These are phyloP conservation scores for Jaapia argillacea DNA, from an alignment of 768 basidiomycete species.

Conservation along the genomic window DNA sequence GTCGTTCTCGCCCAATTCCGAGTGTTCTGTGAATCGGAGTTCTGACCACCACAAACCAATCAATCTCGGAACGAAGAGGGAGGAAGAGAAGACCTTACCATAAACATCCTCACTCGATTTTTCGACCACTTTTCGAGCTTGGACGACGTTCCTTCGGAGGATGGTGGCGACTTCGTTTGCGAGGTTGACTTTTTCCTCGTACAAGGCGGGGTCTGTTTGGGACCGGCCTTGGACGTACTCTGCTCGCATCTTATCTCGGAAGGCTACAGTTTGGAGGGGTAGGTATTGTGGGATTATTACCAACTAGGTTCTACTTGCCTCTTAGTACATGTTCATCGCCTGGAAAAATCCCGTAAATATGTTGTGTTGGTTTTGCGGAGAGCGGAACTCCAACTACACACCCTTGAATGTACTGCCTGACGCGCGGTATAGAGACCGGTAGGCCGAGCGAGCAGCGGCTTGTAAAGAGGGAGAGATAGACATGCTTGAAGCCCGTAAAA, in stretches of 20 bases:
- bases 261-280: slow-evolving; percentile 36
- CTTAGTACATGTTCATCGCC: slow-evolving; percentile 47
- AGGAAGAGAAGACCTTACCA: no score
- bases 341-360: slow-evolving; percentile 14
- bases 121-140: slow-evolving; percentile 53
- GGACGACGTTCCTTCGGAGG: slow-evolving; percentile 77
- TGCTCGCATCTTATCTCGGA: slow-evolving; percentile 54
- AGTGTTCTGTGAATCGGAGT: slow-evolving; percentile 65
- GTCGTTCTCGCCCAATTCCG: slow-evolving; percentile 82
- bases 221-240: slow-evolving; percentile 37
- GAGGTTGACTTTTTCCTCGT: slow-evolving; percentile 45
- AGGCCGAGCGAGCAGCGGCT: slow-evolving; percentile 64
- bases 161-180: slow-evolving; percentile 66
- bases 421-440: slow-evolving; percentile 61
- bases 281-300: slow-evolving; percentile 6
- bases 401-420: slow-evolving; percentile 60
- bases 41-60: no score
- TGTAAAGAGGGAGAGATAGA: slow-evolving; percentile 44
- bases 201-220: slow-evolving; percentile 34
- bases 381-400: background rate
- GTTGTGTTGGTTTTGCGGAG: no score
- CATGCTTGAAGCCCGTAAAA: slow-evolving; percentile 23
- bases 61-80: no score
- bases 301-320: slow-evolving; percentile 27
- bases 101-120: no score